Conservation (phyloP, 257 asterid genomes). For the Forsythia suspensa region DNA sequence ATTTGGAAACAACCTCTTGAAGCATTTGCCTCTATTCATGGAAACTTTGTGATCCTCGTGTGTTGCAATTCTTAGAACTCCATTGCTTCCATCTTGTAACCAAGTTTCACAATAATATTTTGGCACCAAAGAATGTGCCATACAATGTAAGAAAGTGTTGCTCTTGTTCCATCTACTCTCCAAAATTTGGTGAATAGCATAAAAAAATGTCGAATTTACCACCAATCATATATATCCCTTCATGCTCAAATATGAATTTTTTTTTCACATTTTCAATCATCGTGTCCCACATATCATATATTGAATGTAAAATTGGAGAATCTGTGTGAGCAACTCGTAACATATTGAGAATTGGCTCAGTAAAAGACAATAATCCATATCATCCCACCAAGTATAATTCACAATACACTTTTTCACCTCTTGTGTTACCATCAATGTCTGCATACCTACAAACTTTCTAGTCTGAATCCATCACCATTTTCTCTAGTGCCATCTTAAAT, state of each 20-base stretch:
- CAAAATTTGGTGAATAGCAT: not conserved
- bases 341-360: not conserved
- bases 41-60: not conserved
- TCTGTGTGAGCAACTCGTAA: not conserved
- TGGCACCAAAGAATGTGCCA: not conserved
- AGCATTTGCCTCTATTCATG: not conserved
- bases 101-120: not conserved
- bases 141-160: not conserved
- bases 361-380: not conserved
- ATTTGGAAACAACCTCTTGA: not conserved
- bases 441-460: not conserved
- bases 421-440: not conserved
- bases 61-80: not conserved
- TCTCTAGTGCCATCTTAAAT: not conserved
- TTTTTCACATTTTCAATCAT: not conserved
- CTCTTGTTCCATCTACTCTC: constrained; percentile 5
- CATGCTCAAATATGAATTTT: not conserved
- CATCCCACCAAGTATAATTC: not conserved
- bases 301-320: not conserved
- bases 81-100: not conserved
- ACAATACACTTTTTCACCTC: not conserved
- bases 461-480: not conserved
- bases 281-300: not conserved
- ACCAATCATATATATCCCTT: not conserved
- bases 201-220: not conserved